Base-by-base conservation (phyloP, 257 asterid genomes). In the Solanum peruvianum region DNA sequence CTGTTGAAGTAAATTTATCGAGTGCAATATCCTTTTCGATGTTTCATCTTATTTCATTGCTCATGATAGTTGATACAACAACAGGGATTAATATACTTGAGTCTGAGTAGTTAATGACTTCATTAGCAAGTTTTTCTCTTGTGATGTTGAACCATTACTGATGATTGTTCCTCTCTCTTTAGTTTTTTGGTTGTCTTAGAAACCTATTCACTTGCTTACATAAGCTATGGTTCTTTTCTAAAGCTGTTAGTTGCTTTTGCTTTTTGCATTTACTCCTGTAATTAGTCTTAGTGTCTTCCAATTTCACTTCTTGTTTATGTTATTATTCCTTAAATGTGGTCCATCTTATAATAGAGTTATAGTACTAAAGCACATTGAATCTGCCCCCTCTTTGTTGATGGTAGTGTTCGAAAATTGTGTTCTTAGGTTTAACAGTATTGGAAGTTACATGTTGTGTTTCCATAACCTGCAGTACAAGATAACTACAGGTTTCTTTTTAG, bases 401-500 rank as follows among this genome's bases (percentile, higher is more conserved):
- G 12, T 16, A 16, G 23, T 47, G 81, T 82, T 85, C 4, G 18
- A 49, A 58, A 8, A 8, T 18, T 31, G 37, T 71, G 60, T 5
- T 86, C 39, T 52, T 45, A 11, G 3, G 15, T 42, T 33, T 71
- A 4, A 69, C 25, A 85, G 67, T 33, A 13, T 47, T 86, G 93
- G 25, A 12, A 72, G 41, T 84, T 72, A 33, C 42, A 29, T 70
- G 56, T 83, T 86, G 84, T 82, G 84, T 92, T 91, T 92, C 97
- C 75, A 93, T 96, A 89, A 96, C 96, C 88, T 72, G 85, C 88
- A 81, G 35, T 91, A 97, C 99, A 96, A 94, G 90, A 93, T 93
- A 87, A 96, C 99, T 6, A 94, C 99, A 89, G 99, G 99, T 71
- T 94, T 95, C 88, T 96, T 97, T 91, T 90, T 91, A 44, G 99